phyloP scores from a whole-genome alignment of 768 basidiomycete species.

The Mrakia blollopis region DNA sequence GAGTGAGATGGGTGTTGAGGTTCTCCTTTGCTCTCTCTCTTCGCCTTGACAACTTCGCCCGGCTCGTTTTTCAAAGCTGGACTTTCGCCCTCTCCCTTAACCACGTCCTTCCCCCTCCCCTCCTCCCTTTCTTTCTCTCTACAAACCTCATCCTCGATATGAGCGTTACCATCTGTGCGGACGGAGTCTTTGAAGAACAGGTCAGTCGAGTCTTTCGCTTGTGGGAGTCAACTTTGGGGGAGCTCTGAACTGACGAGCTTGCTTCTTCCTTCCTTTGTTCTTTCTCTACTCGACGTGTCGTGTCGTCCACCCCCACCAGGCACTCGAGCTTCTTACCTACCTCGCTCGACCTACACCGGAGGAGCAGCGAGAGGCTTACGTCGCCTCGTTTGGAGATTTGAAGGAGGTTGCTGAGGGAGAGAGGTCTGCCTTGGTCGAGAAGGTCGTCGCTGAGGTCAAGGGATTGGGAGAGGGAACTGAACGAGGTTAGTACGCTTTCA shows the following conservation, averaged over 20 bases:
- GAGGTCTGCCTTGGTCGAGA: slow-evolving; percentile 51
- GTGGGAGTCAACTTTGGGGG: background rate
- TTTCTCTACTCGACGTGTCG: background rate
- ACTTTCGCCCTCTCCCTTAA: background rate
- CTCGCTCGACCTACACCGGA: slow-evolving; percentile 62
- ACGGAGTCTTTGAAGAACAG: slow-evolving; percentile 86
- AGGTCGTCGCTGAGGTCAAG: slow-evolving; percentile 60
- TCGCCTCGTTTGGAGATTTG: slow-evolving; percentile 63
- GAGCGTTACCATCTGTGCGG: slow-evolving; percentile 68
- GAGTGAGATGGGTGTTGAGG: background rate
- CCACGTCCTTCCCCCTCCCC: background rate
- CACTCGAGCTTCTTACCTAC: slow-evolving; percentile 73
- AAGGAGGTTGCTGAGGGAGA: slow-evolving; percentile 43
- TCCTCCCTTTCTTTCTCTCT: background rate
- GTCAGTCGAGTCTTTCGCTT: slow-evolving; percentile 43
- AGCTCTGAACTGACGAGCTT: background rate
- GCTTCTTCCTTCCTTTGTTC: slow-evolving; percentile 7
- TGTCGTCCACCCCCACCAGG: slow-evolving; percentile 48
- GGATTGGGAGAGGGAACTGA: slow-evolving; percentile 71
- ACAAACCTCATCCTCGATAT: background rate
- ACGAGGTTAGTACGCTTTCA: slow-evolving; percentile 54
- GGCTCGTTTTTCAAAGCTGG: too few species aligned
- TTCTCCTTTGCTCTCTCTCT: background rate
- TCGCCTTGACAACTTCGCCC: background rate
- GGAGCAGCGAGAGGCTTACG: slow-evolving; percentile 59